Evolutionary conservation across 495 filamentous ascomycete genomes (phyloP).

Genomic region (Peziza echinospora): DNA sequence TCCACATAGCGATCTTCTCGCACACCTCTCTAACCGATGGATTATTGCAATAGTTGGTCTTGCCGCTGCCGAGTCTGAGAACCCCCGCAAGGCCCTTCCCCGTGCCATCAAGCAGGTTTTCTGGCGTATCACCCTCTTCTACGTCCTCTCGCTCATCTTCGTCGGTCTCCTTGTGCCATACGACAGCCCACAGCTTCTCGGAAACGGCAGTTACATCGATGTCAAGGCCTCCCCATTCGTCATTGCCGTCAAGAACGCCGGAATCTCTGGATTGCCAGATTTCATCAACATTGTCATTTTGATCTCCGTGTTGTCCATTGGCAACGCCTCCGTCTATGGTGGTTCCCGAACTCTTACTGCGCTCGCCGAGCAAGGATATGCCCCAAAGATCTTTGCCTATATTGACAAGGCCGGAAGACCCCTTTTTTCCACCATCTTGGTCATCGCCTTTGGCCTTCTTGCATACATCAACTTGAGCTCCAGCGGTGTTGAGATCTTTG

Average conservation of each 20-base stretch:
- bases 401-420: constrained; percentile 45
- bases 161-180: constrained; percentile 38
- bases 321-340: constrained; percentile 49
- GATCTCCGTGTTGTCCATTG: constrained; percentile 44
- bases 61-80: constrained; percentile 51
- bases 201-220: constrained; percentile 20
- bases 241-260: constrained; percentile 36
- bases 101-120: constrained; percentile 55
- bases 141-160: constrained; percentile 51
- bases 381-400: constrained; percentile 40
- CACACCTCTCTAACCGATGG: too few relatives aligned
- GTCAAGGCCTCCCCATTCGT: constrained; percentile 35
- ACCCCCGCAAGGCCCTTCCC: constrained; percentile 47
- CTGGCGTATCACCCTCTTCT: constrained; percentile 54
- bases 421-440: constrained; percentile 36
- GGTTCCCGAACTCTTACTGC: constrained; percentile 42
- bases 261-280: constrained; percentile 32
- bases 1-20: too few relatives aligned
- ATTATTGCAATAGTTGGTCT: constrained; percentile 50
- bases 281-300: constrained; percentile 55
- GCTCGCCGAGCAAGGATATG: constrained; percentile 43
- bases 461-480: constrained; percentile 38
- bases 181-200: constrained; percentile 26
- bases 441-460: constrained; percentile 44
- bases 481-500: constrained; percentile 32